These are phyloP conservation scores for Rhizoctonia solani DNA, from an alignment of 1,284 basidiomycete genomes.

Conservation along the genomic window DNA sequence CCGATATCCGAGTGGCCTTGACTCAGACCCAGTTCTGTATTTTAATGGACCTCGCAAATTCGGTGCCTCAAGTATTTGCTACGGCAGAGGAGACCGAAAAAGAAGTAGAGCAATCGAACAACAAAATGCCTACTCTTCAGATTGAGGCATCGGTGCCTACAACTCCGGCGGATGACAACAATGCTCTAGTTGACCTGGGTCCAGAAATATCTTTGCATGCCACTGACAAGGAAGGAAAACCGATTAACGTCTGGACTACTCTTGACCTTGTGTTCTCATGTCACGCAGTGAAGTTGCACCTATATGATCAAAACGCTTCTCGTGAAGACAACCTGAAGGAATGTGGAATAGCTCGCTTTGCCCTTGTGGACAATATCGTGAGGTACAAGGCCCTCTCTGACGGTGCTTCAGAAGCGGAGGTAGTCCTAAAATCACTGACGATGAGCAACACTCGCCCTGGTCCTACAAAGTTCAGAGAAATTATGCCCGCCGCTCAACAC, in stretches of 20 bases:
- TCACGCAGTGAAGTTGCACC: slow-evolving; percentile 80
- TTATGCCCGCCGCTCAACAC: slow-evolving; percentile 90
- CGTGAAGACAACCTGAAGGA: slow-evolving; percentile 66
- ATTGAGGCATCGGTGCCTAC: slow-evolving; percentile 14
- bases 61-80: slow-evolving; percentile 71
- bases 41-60: slow-evolving; percentile 70
- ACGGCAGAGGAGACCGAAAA: slow-evolving; percentile 46
- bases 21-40: slow-evolving; percentile 90
- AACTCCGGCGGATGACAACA: slow-evolving; percentile 24
- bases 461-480: slow-evolving; percentile 87
- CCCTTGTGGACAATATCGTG: slow-evolving; percentile 78
- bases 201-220: slow-evolving; percentile 52
- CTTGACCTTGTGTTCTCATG: slow-evolving; percentile 81
- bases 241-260: slow-evolving; percentile 56
- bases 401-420: slow-evolving; percentile 83
- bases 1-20: slow-evolving; percentile 87
- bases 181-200: slow-evolving; percentile 49
- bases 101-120: slow-evolving; percentile 20
- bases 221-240: slow-evolving; percentile 30
- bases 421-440: slow-evolving; percentile 87
- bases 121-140: slow-evolving; percentile 4
- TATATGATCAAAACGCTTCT: slow-evolving; percentile 78
- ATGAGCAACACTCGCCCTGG: slow-evolving; percentile 88
- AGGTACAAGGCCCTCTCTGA: slow-evolving; percentile 85
- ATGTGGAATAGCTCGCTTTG: slow-evolving; percentile 85